A percentile compares a stretch with the other conserved stretches of the same genome.
phyloP scores from a whole-genome alignment of 1,139 yeast genomes.

The Suhomyces choctaworum region DNA sequence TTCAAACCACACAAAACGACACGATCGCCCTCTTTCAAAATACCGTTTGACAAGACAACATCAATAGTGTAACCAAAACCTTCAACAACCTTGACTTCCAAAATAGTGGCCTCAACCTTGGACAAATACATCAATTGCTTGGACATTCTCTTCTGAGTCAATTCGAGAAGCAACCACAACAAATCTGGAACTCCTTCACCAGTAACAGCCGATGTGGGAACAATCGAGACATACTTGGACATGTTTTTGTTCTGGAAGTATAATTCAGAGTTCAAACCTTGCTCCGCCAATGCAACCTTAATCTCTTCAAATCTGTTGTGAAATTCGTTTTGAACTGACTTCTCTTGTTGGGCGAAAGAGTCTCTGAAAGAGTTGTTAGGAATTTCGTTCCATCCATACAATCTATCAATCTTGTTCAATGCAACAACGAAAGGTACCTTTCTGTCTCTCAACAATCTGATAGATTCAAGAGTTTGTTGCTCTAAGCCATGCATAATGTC shows the following conservation, averaged over 20 bases:
- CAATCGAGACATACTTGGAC: conserved; percentile 90
- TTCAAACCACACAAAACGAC: conserved; percentile 95
- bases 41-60: conserved; percentile 94
- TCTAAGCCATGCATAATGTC: conserved; percentile 99
- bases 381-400: conserved; percentile 87
- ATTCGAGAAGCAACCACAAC: conserved; percentile 89
- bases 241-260: conserved; percentile 93
- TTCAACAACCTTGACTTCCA: conserved; percentile 98
- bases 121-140: conserved; percentile 96
- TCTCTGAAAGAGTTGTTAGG: conserved; percentile 97
- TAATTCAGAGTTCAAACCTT: conserved; percentile 95
- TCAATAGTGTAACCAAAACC: conserved; percentile 99
- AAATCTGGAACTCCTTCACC: conserved; percentile 99
- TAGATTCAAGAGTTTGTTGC: conserved; percentile 94
- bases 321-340: conserved; percentile 89
- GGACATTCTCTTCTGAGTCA: conserved; percentile 98
- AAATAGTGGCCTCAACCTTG: conserved; percentile 89
- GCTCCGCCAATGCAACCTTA: conserved; percentile 92
- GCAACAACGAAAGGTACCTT: conserved; percentile 98
- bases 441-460: conserved; percentile 87
- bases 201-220: conserved; percentile 97
- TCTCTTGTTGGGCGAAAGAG: conserved; percentile 77
- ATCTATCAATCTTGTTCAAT: conserved; percentile 93
- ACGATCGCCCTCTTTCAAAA: conserved; percentile 90
- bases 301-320: conserved; percentile 83